Conservation (phyloP, 352 stramenopile species). For the Globisporangium alternatum region DNA sequence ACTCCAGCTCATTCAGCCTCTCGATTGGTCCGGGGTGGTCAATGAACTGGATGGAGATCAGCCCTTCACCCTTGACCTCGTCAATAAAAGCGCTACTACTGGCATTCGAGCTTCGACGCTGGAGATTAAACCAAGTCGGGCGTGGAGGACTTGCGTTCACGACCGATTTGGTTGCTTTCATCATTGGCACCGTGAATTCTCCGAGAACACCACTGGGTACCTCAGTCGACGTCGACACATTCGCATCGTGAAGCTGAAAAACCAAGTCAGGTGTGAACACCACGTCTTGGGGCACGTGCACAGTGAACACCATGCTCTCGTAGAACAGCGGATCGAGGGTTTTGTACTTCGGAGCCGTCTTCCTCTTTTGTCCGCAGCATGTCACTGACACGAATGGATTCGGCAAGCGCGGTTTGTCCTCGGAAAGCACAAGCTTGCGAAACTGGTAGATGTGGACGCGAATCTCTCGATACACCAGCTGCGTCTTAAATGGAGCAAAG, state of each 20-base stretch:
- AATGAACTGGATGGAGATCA: constrained; percentile 67
- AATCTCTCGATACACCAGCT: constrained; percentile 56
- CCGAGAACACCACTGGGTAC: constrained; percentile 28
- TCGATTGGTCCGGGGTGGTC: constrained; percentile 40
- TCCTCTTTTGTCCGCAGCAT: constrained; percentile 61
- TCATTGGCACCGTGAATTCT: constrained; percentile 46
- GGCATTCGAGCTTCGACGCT: constrained; percentile 13
- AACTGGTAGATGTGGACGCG: constrained; percentile 87
- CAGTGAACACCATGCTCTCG: constrained; percentile 65
- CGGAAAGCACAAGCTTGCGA: constrained; percentile 44
- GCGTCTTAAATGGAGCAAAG: constrained; percentile 44
- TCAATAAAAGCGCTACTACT: constrained; percentile 26
- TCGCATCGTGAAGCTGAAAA: constrained; percentile 64
- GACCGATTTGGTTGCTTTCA: constrained; percentile 38
- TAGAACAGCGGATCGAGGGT: constrained; percentile 83
- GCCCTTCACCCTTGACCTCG: constrained; percentile 38
- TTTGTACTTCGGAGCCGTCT: constrained; percentile 40
- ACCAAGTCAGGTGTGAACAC: constrained; percentile 69
- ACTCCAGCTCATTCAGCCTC: constrained; percentile 21
- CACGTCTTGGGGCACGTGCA: constrained; percentile 45
- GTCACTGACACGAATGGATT: constrained; percentile 82
- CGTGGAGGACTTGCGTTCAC: constrained; percentile 40
- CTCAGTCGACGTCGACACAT: constrained; percentile 26
- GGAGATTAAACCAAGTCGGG: constrained; percentile 50
- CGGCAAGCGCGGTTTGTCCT: constrained; percentile 40